Evolutionary conservation across 805 yeast species (phyloP).

Genomic region (Grigorovia yakushimaensis): DNA sequence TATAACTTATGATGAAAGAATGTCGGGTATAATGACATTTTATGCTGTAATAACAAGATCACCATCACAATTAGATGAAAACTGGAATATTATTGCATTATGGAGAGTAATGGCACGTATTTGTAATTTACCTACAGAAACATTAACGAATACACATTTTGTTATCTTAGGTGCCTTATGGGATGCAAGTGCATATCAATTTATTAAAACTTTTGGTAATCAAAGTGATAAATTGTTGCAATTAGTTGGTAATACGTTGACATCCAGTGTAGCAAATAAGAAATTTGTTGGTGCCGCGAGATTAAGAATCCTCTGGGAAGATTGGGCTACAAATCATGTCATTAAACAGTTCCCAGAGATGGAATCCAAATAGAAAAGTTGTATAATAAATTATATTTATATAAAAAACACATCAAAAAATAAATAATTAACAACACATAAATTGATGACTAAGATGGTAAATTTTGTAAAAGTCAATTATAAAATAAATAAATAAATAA

Average conservation of each 20-base stretch:
- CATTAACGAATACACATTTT: conserved; percentile 60
- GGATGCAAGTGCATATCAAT: conserved; percentile 65
- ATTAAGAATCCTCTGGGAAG: conserved; percentile 68
- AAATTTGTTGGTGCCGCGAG: conserved; percentile 73
- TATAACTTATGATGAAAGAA: conserved; percentile 68
- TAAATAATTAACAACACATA: background rate
- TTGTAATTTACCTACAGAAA: conserved; percentile 43
- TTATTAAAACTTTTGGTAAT: conserved; percentile 47
- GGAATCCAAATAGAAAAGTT: conserved; percentile 15
- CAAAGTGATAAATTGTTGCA: conserved; percentile 60
- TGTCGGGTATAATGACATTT: conserved; percentile 76
- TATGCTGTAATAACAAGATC: conserved; percentile 66
- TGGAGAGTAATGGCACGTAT: conserved; percentile 73
- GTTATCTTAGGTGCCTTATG: conserved; percentile 77
- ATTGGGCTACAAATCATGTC: conserved; percentile 45
- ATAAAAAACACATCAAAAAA: background rate
- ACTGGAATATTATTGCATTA: conserved; percentile 29
- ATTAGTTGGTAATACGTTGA: conserved; percentile 42
- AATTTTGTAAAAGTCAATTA: background rate
- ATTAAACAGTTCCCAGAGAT: conserved; percentile 33
- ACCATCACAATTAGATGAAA: background rate
- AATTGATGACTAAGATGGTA: background rate
- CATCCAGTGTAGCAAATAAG: conserved; percentile 39
- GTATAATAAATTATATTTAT: conserved; percentile 5
- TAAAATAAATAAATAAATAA: conserved; percentile 2